Percentiles rank a stretch among this genome's conserved stretches.
These are phyloP conservation scores for Tolypocladium capitatum DNA, from an alignment of 2,329 filamentous ascomycete species.

Conservation along the genomic window DNA sequence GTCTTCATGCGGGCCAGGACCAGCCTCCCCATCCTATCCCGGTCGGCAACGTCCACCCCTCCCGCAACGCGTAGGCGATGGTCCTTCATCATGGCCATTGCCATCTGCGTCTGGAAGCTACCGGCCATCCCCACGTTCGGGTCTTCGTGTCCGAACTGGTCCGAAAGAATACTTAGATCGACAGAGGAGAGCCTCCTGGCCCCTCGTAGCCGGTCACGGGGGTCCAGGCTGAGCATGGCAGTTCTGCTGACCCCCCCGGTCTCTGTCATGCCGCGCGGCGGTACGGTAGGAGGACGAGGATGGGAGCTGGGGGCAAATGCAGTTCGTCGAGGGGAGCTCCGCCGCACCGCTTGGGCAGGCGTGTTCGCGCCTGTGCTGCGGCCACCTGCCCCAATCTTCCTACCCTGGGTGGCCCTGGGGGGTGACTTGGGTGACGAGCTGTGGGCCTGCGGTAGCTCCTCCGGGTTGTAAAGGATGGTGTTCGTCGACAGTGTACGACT, in stretches of 20 bases:
- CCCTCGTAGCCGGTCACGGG: constrained; percentile 25
- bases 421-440: constrained; percentile 33
- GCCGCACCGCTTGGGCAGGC: constrained; percentile 21
- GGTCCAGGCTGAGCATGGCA: constrained; percentile 37
- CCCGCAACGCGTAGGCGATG: constrained; percentile 35
- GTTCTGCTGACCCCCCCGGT: constrained; percentile 24
- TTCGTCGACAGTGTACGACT: constrained; percentile 64
- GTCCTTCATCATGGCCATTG: constrained; percentile 50
- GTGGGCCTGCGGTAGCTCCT: constrained; percentile 24
- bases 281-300: constrained; percentile 45
- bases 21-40: constrained; percentile 62
- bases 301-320: constrained; percentile 32
- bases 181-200: constrained; percentile 45
- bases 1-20: constrained; percentile 87
- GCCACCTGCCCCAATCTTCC: constrained; percentile 25
- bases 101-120: constrained; percentile 73
- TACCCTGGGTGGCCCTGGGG: constrained; percentile 14
- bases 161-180: constrained; percentile 62
- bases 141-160: constrained; percentile 46
- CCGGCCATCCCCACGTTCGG: constrained; percentile 53
- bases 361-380: constrained; percentile 15
- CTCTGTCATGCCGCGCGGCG: constrained; percentile 24
- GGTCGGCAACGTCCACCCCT: constrained; percentile 28
- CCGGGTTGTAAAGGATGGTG: constrained; percentile 74
- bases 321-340: constrained; percentile 32